Evolutionary conservation across 2,329 filamentous ascomycete species (phyloP), one percentile per base, ranked within the genome.

Genomic region (Cladosporium sp.): DNA sequence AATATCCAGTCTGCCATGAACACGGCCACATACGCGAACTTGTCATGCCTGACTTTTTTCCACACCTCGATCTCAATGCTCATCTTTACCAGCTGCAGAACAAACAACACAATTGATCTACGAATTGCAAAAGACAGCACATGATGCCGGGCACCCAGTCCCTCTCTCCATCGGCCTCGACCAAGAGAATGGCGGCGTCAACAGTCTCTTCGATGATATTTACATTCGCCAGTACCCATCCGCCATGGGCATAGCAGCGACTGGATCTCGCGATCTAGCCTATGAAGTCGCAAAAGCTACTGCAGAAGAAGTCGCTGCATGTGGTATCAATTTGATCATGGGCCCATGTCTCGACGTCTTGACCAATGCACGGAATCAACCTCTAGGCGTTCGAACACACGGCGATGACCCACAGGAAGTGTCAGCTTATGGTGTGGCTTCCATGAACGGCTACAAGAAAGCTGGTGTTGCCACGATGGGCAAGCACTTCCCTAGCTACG

Each of bases 151-250:
- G 19, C 93, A 97, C 73, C 88, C 89, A 3, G 87, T 93, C 2
- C 94, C 94, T 2, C 77, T 99, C 17, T 80, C 95, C 56, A 97
- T 99, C 66, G 92, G 89, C 37, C 78, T 97, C 36, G 94, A 97
- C 70, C 94, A 99, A 71, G 94, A 99, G 73, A 97, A 99, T 84
- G 94, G 94, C 62, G 92, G 93, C 3, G 93, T 97, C 72, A 97
- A 97, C 77, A 96, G 91, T 74, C 82, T 97, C 2, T 97, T 95
- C 68, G 93, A 97, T 71, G 91, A 96, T 66, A 90, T 94, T 68
- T 94, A 92, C 71, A 93, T 97, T 65, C 91, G 91, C 64, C 94
- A 97, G 71, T 99, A 96, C 65, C 94, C 94, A 8, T 96, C 92
- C 68, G 90, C 93, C 61, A 97, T 99, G 93, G 93, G 92, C 12